phyloP scores from a whole-genome alignment of 2,329 filamentous ascomycete species.

The Diaporthe vaccinii region DNA sequence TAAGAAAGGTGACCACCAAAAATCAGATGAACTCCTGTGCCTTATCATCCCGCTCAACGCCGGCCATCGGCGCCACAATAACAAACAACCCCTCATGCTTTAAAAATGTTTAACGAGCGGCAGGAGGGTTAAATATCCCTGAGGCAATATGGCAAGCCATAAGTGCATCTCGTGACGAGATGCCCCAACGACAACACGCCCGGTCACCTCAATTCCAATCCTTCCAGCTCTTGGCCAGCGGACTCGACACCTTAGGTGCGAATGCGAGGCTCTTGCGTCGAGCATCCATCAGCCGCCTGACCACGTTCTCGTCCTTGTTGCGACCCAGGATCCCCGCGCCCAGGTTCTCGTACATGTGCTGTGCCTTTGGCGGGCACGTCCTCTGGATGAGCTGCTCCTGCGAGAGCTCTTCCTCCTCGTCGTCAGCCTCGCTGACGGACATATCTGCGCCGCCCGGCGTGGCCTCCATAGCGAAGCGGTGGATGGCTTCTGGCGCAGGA shows the following conservation, averaged over 20 bases:
- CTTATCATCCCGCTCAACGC: constrained; percentile 23
- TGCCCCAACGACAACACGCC: not conserved
- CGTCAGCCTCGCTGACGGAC: constrained; percentile 52
- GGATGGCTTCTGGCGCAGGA: constrained; percentile 67
- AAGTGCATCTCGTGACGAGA: not conserved
- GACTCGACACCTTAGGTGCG: constrained; percentile 81
- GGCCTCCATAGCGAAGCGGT: constrained; percentile 64
- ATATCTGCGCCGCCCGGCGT: constrained; percentile 55
- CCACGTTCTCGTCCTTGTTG: constrained; percentile 69
- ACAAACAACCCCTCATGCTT: not conserved
- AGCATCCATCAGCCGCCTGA: constrained; percentile 77
- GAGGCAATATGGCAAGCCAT: not conserved
- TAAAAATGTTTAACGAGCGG: constrained; percentile 16
- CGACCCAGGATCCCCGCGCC: constrained; percentile 60
- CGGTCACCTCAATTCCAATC: constrained; percentile 58
- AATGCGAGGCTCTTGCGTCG: constrained; percentile 83
- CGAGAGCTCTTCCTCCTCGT: constrained; percentile 50
- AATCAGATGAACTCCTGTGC: constrained; percentile 15
- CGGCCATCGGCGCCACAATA: constrained; percentile 15
- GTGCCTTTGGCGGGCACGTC: constrained; percentile 68
- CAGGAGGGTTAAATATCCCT: not conserved
- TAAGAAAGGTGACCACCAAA: not conserved
- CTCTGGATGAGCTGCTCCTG: constrained; percentile 60
- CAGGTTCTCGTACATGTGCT: constrained; percentile 51
- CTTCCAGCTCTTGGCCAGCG: constrained; percentile 65